Base-by-base conservation (phyloP, 805 yeast genomes). In the Candida bentonensis region DNA sequence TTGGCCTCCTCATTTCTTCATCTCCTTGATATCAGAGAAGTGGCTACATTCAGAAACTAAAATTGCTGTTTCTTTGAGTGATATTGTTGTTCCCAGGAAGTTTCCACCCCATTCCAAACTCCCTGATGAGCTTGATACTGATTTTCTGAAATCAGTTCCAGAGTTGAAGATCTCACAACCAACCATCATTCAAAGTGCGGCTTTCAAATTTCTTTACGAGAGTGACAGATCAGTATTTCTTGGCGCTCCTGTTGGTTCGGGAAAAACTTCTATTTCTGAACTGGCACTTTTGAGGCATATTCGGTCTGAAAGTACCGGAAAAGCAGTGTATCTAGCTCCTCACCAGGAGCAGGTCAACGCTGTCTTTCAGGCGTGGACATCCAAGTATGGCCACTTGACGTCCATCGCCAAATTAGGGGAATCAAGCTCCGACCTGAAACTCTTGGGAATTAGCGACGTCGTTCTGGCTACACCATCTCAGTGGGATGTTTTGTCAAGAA, bases 31-130 rank as follows among this genome's bases (percentile, higher is more conserved):
- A 2, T 85, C 94, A 46, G 94, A 88, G 46, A 75, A 70, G 47
- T 92, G 97, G 98, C 62, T 87, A 3, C 88, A 84, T 49, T 76
- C 86, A 46, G 83, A 74, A 45, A 66, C 70, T 49, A 74, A 72
- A 47, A 57, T 72, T 1, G 84, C 95, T 0, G 66, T 86, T 1
- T 60, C 76, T 45, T 62, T 85, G 47, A 63, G 67, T 25, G 56
- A 64, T 21, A 50, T 82, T 44, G 65, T 62, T 26, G 43, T 77
- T 3, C 95, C 95, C 3, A 72, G 74, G 53, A 73, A 72, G 50
- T 74, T 79, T 46, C 76, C 84, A 1, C 69, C 79, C 0, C 76
- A 76, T 27, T 78, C 86, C 0, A 73, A 72, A 23, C 54, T 82
- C 21, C 17, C 17, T 4, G 17, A 11, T 9, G 36, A 30, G 5